Conservation (phyloP, 371 early-diverging fungal genomes). For the Nematocida major region DNA sequence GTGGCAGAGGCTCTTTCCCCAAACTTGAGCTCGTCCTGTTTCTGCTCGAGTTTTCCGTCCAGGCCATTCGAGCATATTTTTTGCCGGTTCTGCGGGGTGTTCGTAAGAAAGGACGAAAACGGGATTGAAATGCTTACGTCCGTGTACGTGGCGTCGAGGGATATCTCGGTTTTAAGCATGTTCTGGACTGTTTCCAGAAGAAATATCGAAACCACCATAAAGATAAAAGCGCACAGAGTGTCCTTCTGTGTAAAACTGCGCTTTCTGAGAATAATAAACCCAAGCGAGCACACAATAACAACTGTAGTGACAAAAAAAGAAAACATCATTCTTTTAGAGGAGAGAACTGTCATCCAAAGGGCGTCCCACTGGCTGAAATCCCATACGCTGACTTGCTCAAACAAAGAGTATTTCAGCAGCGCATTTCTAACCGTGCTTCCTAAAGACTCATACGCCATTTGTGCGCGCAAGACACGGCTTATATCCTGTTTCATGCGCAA, state of each 20-base stretch:
- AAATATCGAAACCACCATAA: constrained; percentile 44
- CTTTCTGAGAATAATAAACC: constrained; percentile 11
- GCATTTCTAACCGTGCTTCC: constrained; percentile 24
- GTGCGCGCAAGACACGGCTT: not conserved
- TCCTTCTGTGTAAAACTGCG: constrained; percentile 42
- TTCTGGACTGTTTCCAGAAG: constrained; percentile 42
- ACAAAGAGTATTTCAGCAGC: not conserved
- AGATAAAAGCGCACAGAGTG: constrained; percentile 41
- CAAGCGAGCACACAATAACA: not conserved
- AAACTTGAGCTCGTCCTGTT: not conserved
- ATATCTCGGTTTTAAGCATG: constrained; percentile 13
- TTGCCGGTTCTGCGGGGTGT: not conserved
- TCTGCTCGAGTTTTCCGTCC: not conserved
- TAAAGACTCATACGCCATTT: constrained; percentile 26
- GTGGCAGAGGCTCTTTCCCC: not conserved
- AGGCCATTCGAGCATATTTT: constrained; percentile 3
- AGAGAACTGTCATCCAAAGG: constrained; percentile 1
- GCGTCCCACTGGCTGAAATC: not conserved
- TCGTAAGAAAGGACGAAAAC: not conserved
- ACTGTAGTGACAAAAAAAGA: not conserved
- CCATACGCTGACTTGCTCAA: constrained; percentile 19
- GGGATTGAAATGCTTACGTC: constrained; percentile 14
- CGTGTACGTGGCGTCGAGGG: constrained; percentile 14
- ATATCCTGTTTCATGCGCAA: not conserved
- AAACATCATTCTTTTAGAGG: not conserved